Evolutionary conservation across 441 rosid genomes (phyloP), one percentile per base, ranked within the genome.

Genomic region (Populus hybrid): DNA sequence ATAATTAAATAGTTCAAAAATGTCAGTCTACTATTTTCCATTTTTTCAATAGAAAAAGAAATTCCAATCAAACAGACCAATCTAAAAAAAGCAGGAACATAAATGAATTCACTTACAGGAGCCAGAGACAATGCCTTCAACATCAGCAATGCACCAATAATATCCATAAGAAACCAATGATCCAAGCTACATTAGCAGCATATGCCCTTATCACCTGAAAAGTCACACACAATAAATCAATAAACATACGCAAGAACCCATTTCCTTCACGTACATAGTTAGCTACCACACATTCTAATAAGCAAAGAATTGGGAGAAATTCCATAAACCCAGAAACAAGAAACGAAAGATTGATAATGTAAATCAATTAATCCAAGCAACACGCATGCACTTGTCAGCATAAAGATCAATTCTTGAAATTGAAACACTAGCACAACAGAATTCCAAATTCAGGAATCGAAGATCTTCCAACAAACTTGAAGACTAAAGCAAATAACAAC

Each of bases 141-240:
- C 99, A 96, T 96, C 89, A 96, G 84, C 85, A 94, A 36, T 21
- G 98, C 99, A 80, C 98, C 99, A 59, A 88, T 73, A 75, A 96
- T 92, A 83, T 96, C 99, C 98, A 96, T 88, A 61, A 92, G 85
- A 96, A 94, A 34, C 99, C 97, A 67, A 92, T 78, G 23, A 85
- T 78, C 99, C 99, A 96, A 30, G 92, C 86, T 84, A 82, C 91
- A 79, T 94, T 96, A 69, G 83, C 90, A 80, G 91, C 97, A 88
- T 96, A 96, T 36, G 99, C 95, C 79, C 85, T 89, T 79, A 96
- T 86, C 78, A 96, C 97, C 99, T 96, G 86, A 32, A 84, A 23
- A 79, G 38, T 71, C 74, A 71, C 6, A 70, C 30, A 79, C 42
- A 74, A 19, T 69, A 21, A 71, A 68, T 28, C 46, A 53, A 66